Percentiles rank a stretch among this genome's conserved stretches.
Evolutionary conservation across 352 stramenopile species (phyloP).

Genomic region (Globisporangium megalacanthum): DNA sequence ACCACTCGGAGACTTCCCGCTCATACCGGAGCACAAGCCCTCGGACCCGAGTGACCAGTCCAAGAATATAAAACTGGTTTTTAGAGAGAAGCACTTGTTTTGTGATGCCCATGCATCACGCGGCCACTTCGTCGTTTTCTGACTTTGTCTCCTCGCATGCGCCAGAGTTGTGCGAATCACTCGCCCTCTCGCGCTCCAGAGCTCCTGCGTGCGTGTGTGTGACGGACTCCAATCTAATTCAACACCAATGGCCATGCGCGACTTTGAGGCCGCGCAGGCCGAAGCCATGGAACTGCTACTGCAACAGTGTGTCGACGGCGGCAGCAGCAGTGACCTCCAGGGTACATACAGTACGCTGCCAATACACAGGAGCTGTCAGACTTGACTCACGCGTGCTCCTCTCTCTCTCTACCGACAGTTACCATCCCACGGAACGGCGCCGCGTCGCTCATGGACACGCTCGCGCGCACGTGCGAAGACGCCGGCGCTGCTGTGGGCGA

Average conservation of each 20-base stretch:
- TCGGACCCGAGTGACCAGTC: too few relatives aligned
- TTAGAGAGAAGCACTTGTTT: too few relatives aligned
- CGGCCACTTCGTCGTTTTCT: not conserved
- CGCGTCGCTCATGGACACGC: conserved; percentile 55
- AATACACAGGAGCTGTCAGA: not conserved
- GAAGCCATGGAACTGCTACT: conserved; percentile 54
- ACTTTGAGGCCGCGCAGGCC: conserved; percentile 43
- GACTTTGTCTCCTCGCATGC: conserved; percentile 1
- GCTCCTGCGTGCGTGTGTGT: too few relatives aligned
- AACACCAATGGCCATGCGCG: conserved; percentile 11
- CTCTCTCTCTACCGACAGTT: not conserved
- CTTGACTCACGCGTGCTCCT: too few relatives aligned
- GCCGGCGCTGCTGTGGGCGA: conserved; percentile 44
- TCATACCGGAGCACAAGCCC: too few relatives aligned
- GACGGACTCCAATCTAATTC: not conserved
- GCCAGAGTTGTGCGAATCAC: not conserved
- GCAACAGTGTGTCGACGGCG: conserved; percentile 35
- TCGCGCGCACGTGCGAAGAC: conserved; percentile 62
- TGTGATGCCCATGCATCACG: too few relatives aligned
- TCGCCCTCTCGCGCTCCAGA: not conserved
- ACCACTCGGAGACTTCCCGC: too few relatives aligned
- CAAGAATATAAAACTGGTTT: too few relatives aligned
- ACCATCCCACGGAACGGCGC: not conserved
- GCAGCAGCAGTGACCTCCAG: conserved; percentile 8
- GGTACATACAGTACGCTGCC: conserved; percentile 3